These are phyloP conservation scores for Paraphoma sp. DNA, from an alignment of 2,329 filamentous ascomycete species.

Conservation along the genomic window DNA sequence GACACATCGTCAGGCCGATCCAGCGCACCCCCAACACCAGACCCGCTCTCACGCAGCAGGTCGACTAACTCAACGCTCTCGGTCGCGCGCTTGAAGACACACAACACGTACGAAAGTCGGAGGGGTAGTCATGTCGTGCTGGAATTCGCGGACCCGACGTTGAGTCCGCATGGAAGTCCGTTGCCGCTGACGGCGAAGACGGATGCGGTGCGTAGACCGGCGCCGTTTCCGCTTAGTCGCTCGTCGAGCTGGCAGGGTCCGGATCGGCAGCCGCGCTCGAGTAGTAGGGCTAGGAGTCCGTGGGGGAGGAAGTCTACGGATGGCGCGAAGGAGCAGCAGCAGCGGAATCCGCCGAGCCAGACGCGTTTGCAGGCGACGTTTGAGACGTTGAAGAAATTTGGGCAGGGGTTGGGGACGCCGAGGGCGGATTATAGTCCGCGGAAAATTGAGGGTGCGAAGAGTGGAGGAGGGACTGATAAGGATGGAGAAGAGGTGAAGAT, in stretches of 20 bases:
- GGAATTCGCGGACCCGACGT: slow-evolving; percentile 31
- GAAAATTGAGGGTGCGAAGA: slow-evolving; percentile 2
- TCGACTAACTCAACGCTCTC: neutral
- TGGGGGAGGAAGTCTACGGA: neutral
- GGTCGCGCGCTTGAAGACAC: neutral
- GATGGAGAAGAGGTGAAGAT: slow-evolving; percentile 1
- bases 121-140: slow-evolving; percentile 23
- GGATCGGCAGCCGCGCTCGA: neutral
- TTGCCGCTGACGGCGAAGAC: too few species aligned
- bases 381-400: slow-evolving; percentile 35
- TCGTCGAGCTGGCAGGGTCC: slow-evolving; percentile 2
- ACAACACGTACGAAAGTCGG: slow-evolving; percentile 22
- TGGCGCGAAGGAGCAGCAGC: neutral
- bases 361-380: slow-evolving; percentile 36
- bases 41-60: neutral
- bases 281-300: neutral
- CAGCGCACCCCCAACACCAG: slow-evolving; percentile 5
- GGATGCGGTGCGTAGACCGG: too few species aligned
- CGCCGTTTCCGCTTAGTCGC: neutral
- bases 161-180: slow-evolving; percentile 6
- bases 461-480: neutral
- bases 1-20: slow-evolving; percentile 20
- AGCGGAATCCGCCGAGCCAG: slow-evolving; percentile 1
- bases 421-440: slow-evolving; percentile 7
- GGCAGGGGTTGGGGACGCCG: slow-evolving; percentile 28